Percentiles rank a stretch among this genome's conserved stretches.
phyloP scores from a whole-genome alignment of 2,329 filamentous ascomycete genomes.

The Apiospora kogelbergensis region DNA sequence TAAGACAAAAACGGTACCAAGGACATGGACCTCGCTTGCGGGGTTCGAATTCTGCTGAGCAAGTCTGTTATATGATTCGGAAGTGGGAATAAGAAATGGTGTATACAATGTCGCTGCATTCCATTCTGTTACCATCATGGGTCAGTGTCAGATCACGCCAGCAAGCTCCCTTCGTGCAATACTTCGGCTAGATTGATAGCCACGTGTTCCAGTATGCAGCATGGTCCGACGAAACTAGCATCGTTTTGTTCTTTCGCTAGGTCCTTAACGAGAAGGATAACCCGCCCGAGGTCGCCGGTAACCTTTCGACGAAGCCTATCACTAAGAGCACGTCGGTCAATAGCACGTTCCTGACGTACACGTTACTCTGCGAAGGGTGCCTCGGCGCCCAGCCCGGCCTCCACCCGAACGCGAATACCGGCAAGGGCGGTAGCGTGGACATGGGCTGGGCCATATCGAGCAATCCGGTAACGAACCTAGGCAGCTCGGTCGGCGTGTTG shows the following conservation, averaged over 20 bases:
- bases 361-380: conserved; percentile 44
- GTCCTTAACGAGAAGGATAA: conserved; percentile 42
- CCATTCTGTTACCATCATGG: background rate
- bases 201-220: conserved; percentile 23
- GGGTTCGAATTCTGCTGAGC: no score
- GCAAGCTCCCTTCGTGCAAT: background rate
- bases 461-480: conserved; percentile 22
- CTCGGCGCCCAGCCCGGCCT: conserved; percentile 30
- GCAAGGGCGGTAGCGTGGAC: conserved; percentile 24
- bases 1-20: background rate
- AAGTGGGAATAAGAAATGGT: no score
- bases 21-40: background rate
- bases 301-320: conserved; percentile 40
- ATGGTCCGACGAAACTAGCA: conserved; percentile 38
- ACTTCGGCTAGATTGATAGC: no score
- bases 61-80: background rate
- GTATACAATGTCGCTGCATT: background rate
- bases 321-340: conserved; percentile 43
- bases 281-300: conserved; percentile 41
- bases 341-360: conserved; percentile 42
- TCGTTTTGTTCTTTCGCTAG: conserved; percentile 44
- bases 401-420: conserved; percentile 18
- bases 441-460: conserved; percentile 38
- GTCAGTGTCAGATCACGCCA: background rate
- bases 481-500: conserved; percentile 23